Evolutionary conservation across 1,284 basidiomycete species (phyloP).

Genomic region (Neonothopanus nambi): DNA sequence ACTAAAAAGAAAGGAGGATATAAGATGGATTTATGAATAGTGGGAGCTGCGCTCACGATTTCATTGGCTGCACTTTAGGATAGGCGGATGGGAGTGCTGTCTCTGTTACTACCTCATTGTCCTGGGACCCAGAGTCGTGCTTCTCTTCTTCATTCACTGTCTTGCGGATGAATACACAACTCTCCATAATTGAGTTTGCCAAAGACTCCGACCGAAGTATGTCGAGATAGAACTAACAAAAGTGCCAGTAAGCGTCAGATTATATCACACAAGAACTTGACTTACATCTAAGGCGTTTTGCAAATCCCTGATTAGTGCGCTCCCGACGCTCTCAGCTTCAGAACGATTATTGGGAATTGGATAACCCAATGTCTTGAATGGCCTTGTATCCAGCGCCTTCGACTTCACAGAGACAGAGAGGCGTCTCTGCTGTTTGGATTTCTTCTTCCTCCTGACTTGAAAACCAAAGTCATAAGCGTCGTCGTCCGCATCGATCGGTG

Average conservation of each 20-base stretch:
- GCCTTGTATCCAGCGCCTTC: conserved; percentile 5
- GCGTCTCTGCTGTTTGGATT: conserved; percentile 8
- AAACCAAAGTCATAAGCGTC: background rate
- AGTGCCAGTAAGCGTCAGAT: background rate
- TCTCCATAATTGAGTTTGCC: conserved; percentile 3
- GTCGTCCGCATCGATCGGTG: background rate
- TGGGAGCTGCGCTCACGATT: conserved; percentile 28
- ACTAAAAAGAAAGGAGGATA: background rate
- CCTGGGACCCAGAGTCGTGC: background rate
- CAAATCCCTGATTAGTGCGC: background rate
- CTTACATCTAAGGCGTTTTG: conserved; percentile 10
- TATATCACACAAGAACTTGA: background rate
- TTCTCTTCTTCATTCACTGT: background rate
- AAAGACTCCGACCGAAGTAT: conserved; percentile 4
- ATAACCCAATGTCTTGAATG: conserved; percentile 10
- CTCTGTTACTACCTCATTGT: background rate
- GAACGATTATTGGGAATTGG: background rate
- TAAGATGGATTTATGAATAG: background rate
- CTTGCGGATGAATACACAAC: background rate
- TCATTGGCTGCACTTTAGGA: conserved; percentile 50
- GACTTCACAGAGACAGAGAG: background rate
- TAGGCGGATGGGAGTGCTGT: conserved; percentile 30
- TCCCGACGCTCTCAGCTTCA: conserved; percentile 3
- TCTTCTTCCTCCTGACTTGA: conserved; percentile 1
- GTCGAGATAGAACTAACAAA: conserved; percentile 6